These are phyloP conservation scores for Cordyceps sp. DNA, from an alignment of 2,329 filamentous ascomycete species.

Conservation along the genomic window DNA sequence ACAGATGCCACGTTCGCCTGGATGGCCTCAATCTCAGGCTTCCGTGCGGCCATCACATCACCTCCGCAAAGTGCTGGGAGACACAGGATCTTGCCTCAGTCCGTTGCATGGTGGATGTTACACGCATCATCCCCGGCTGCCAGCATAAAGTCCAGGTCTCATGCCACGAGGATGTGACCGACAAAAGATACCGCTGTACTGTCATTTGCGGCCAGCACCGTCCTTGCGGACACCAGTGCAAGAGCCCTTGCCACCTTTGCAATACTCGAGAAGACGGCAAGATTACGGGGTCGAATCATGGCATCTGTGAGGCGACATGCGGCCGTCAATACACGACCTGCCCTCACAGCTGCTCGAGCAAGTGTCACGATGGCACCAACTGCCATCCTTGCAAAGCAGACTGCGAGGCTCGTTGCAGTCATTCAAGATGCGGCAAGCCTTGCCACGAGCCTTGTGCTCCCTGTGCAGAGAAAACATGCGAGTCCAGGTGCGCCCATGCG, in stretches of 20 bases:
- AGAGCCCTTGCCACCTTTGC: constrained; percentile 30
- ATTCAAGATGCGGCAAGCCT: constrained; percentile 34
- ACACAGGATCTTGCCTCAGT: constrained; percentile 26
- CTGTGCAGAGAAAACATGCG: constrained; percentile 37
- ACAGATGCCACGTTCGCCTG: constrained; percentile 18
- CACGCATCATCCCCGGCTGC: constrained; percentile 35
- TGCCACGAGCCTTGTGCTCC: constrained; percentile 46
- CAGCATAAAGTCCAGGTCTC: constrained; percentile 29
- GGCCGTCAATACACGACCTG: constrained; percentile 34
- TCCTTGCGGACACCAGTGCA: constrained; percentile 43
- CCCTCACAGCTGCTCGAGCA: constrained; percentile 30
- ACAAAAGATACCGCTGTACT: constrained; percentile 26
- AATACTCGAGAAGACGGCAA: constrained; percentile 15
- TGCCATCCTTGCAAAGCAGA: constrained; percentile 29
- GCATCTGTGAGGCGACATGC: constrained; percentile 29
- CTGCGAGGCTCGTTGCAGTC: constrained; percentile 40
- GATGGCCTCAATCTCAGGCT: constrained; percentile 13
- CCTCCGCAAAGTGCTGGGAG: constrained; percentile 18
- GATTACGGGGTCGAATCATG: constrained; percentile 22
- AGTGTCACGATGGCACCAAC: constrained; percentile 31
- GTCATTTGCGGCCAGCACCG: constrained; percentile 26
- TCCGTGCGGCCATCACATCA: constrained; percentile 24
- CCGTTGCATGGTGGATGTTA: constrained; percentile 28
- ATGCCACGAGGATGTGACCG: constrained; percentile 31
- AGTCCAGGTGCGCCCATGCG: constrained; percentile 36